A percentile compares a stretch with the other conserved stretches of the same genome.
phyloP scores from a whole-genome alignment of 306 rosid genomes.

The Quercus aquifolioides region DNA sequence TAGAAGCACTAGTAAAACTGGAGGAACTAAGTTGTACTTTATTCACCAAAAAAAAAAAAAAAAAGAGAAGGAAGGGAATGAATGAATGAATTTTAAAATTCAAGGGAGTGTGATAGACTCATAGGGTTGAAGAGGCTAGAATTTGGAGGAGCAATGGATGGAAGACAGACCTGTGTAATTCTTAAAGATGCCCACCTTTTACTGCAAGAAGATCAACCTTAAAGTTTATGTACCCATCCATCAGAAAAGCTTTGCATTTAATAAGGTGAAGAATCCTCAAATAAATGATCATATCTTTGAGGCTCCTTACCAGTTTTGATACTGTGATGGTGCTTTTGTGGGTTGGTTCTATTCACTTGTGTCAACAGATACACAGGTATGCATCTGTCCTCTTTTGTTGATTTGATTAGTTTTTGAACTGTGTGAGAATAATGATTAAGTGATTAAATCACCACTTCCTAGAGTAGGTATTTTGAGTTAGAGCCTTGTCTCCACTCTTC shows the following conservation, averaged over 20 bases:
- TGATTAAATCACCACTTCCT: too few species aligned
- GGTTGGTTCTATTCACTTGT: conserved; percentile 73
- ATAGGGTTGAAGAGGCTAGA: not conserved
- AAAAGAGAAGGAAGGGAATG: not conserved
- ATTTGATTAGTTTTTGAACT: not conserved
- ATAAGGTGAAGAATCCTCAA: not conserved
- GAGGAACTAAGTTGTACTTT: too few species aligned
- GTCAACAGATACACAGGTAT: conserved; percentile 94
- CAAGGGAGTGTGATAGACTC: not conserved
- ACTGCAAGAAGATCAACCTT: not conserved
- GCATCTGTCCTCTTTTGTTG: conserved; percentile 9
- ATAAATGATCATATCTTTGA: not conserved
- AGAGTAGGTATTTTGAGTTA: too few species aligned
- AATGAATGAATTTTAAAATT: not conserved
- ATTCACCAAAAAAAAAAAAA: too few species aligned
- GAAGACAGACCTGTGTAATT: not conserved
- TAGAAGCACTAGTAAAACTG: too few species aligned
- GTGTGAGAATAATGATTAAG: too few species aligned
- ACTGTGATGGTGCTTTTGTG: not conserved
- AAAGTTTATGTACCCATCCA: not conserved
- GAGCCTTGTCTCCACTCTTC: too few species aligned
- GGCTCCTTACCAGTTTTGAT: not conserved
- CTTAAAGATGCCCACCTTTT: not conserved
- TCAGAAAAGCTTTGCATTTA: not conserved
- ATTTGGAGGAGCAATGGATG: not conserved